Evolutionary conservation across 768 basidiomycete species (phyloP).

Genomic region (Boletus rex-veris): DNA sequence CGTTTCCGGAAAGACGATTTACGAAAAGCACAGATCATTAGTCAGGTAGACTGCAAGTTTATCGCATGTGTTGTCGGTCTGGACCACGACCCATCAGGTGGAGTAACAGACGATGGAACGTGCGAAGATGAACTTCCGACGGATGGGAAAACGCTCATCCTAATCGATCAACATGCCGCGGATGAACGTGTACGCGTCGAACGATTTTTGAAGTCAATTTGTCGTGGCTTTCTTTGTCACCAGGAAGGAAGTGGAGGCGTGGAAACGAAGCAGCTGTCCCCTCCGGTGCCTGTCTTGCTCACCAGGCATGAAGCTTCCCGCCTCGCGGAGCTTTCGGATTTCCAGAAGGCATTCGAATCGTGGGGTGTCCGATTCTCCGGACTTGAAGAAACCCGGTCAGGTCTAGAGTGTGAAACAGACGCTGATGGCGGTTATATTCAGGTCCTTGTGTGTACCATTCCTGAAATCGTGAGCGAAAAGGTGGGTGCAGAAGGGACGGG

Average conservation of each 20-base stretch:
- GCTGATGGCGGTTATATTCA: constrained; percentile 51
- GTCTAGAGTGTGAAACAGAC: constrained; percentile 16
- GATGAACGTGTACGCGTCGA: constrained; percentile 95
- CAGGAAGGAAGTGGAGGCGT: constrained; percentile 37
- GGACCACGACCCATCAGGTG: constrained; percentile 15
- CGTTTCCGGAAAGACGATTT: constrained; percentile 56
- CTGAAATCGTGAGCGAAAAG: constrained; percentile 71
- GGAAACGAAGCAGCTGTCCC: constrained; percentile 43
- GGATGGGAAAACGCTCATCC: constrained; percentile 46
- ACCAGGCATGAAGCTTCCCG: constrained; percentile 59
- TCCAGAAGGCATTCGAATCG: constrained; percentile 48
- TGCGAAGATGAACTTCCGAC: constrained; percentile 16
- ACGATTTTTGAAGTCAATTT: constrained; percentile 69
- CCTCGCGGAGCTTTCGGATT: constrained; percentile 40
- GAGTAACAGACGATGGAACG: constrained; percentile 12
- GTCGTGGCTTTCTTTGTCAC: constrained; percentile 56
- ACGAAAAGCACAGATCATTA: constrained; percentile 54
- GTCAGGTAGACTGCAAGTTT: constrained; percentile 90
- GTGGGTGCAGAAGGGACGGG: constrained; percentile 26
- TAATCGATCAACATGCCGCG: constrained; percentile 98
- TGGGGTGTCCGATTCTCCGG: constrained; percentile 70
- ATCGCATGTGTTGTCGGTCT: constrained; percentile 64
- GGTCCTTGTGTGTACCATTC: constrained; percentile 58
- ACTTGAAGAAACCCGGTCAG: constrained; percentile 24
- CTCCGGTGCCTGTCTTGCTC: constrained; percentile 60